Base-by-base conservation (phyloP, 31 red algal species). In the Porphyra umbilicalis region DNA sequence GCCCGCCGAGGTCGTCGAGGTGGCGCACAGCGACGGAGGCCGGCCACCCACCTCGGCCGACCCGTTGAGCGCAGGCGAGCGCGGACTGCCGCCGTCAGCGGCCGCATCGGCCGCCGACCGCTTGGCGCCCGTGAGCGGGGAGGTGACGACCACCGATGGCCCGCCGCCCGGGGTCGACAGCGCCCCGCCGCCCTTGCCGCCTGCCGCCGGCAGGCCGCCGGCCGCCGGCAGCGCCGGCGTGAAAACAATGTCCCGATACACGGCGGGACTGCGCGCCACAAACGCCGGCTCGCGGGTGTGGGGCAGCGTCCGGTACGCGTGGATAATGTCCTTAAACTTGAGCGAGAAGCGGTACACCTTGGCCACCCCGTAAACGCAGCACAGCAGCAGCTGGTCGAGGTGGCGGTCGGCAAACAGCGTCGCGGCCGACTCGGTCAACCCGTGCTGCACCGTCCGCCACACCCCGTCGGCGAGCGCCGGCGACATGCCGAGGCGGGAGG, bases 361-460 rank as follows among this genome's bases (percentile, higher is more conserved):
- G 33, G 85, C 84, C 68, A 92, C 90, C 30, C 85, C 90, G 32
- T 92, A 92, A 32, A 92, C 81, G 20, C 86, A 80, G 33, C 90
- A 92, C 85, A 92, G 32, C 34, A 92, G 39, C 18, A 92, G 25
- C 44, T 88, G 80, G 38, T 92, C 90, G 25, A 92, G 78, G 86
- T 92, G 90, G 13, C 90, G 38, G 81, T 79, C 79, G 79, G 87
- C 82, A 71, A 71, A 71, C 77, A 88, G 37, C 10, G 85, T 20
- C 75, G 80, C 38, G 79, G 82, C 84, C 31, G 76, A 32, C 79
- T 87, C 86, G 74, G 79, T 85, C 35, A 87, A 13, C 9, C 77
- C 81, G 38, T 83, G 81, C 67, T 92, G 84, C 67, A 92, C 76
- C 30, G 79, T 67, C 76, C 77, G 74, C 90, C 90, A 92, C 76